A percentile compares a stretch with the other conserved stretches of the same genome.
Evolutionary conservation across 2,329 filamentous ascomycete genomes (phyloP).

Genomic region (Trichoderma sp.): DNA sequence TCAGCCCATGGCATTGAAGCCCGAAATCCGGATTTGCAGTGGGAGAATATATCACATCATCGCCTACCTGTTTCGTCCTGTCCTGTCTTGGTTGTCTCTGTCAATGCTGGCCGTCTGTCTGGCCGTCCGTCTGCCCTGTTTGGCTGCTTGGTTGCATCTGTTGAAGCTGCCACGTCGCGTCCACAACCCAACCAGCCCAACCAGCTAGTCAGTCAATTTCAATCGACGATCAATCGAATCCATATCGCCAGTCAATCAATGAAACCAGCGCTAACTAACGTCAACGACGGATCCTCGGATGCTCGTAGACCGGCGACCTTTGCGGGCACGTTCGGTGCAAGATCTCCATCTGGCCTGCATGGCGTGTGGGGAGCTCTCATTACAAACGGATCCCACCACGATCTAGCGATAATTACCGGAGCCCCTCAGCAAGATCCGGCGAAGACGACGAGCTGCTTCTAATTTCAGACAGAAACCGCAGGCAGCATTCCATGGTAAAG

Average conservation of each 20-base stretch:
- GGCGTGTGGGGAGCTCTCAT: conserved; percentile 9
- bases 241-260: not conserved
- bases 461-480: not conserved
- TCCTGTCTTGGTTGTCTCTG: not conserved
- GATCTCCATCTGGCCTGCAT: conserved; percentile 11
- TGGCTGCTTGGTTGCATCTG: not conserved
- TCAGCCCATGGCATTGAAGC: not conserved
- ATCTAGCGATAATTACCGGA: conserved; percentile 14
- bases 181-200: not conserved
- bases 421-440: conserved; percentile 13
- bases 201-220: not conserved
- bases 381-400: not conserved
- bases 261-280: not conserved
- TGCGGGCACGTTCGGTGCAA: not conserved
- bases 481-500: not conserved
- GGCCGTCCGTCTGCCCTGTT: not conserved
- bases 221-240: not conserved
- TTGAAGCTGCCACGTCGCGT: not conserved
- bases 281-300: not conserved
- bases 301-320: not conserved
- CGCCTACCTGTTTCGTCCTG: not conserved
- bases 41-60: not conserved
- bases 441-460: not conserved
- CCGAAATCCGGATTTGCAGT: not conserved
- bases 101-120: not conserved